Conservation (phyloP, 805 yeast genomes). For the Yarrowia sp. region DNA sequence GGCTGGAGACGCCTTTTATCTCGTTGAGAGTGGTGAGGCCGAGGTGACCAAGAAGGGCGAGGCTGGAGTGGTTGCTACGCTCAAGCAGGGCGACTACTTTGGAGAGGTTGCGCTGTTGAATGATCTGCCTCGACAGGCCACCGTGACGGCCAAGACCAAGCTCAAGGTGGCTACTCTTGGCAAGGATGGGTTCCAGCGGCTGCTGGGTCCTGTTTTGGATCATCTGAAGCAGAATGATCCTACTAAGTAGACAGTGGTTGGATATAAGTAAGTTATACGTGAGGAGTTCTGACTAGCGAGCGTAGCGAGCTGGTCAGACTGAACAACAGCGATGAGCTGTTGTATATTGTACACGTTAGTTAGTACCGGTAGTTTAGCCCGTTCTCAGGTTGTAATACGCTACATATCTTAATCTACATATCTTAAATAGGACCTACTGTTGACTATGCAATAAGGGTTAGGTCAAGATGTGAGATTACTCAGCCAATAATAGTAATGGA, state of each 20-base stretch:
- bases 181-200: constrained; percentile 87
- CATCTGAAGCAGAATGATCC: constrained; percentile 86
- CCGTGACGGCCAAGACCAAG: constrained; percentile 70
- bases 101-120: constrained; percentile 94
- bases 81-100: constrained; percentile 84
- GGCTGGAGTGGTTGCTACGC: constrained; percentile 53
- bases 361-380: too few species aligned
- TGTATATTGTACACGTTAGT: too few species aligned
- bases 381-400: too few species aligned
- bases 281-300: too few species aligned
- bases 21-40: constrained; percentile 79
- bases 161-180: constrained; percentile 90
- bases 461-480: too few species aligned
- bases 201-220: constrained; percentile 91
- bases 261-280: constrained; percentile 16
- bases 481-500: too few species aligned
- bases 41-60: constrained; percentile 60
- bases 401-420: too few species aligned
- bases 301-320: too few species aligned
- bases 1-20: constrained; percentile 67
- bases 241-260: constrained; percentile 33
- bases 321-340: too few species aligned
- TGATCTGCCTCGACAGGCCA: constrained; percentile 91
- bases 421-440: too few species aligned
- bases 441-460: too few species aligned